Conservation (phyloP, 768 basidiomycete species). For the Pholiota conissans region DNA sequence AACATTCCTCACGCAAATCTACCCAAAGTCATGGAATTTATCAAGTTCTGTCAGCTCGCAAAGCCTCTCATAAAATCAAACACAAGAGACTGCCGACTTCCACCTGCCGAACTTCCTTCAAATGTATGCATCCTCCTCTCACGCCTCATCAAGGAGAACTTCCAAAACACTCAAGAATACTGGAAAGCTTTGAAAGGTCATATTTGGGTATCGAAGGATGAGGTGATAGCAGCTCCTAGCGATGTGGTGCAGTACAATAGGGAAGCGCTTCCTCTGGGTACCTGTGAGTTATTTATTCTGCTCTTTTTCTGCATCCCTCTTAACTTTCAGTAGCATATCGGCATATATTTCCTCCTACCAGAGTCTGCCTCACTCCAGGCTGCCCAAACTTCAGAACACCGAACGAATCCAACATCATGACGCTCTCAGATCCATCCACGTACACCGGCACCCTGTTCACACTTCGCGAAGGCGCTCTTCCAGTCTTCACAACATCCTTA, state of each 20-base stretch:
- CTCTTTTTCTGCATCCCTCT: background rate
- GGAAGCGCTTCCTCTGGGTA: background rate
- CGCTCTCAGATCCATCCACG: background rate
- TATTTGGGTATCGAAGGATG: background rate
- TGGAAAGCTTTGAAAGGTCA: background rate
- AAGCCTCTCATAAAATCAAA: background rate
- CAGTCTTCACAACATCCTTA: background rate
- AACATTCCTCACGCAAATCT: background rate
- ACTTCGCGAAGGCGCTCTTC: background rate
- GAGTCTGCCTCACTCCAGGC: background rate
- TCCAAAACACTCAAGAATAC: background rate
- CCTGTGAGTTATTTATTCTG: background rate
- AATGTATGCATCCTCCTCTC: background rate
- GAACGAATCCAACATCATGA: background rate
- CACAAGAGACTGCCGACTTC: background rate
- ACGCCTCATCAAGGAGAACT: background rate
- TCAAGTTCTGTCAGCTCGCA: background rate
- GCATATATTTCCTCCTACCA: background rate
- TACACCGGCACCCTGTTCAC: background rate
- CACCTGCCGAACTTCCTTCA: background rate
- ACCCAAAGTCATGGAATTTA: background rate
- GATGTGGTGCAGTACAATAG: background rate
- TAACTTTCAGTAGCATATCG: background rate
- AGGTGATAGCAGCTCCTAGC: background rate
- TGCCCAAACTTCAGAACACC: background rate